These are phyloP conservation scores for Didymellaceae sp. DNA, from an alignment of 2,329 filamentous ascomycete genomes.

Conservation along the genomic window DNA sequence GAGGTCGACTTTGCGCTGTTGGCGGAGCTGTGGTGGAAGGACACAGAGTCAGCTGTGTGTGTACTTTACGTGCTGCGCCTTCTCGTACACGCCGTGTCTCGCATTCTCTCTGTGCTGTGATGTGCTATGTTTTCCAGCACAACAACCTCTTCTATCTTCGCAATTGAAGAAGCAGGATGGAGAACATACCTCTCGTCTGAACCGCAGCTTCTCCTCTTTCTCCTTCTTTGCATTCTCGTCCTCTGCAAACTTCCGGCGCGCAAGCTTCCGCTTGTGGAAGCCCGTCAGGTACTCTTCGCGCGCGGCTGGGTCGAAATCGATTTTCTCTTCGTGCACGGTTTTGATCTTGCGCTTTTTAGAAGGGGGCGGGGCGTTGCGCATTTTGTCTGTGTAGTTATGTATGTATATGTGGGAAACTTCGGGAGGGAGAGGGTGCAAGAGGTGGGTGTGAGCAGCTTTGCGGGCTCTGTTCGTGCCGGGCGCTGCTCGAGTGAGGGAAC, in stretches of 20 bases:
- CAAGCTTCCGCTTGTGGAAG: conserved; percentile 94
- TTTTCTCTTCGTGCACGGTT: conserved; percentile 74
- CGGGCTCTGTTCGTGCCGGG: too few relatives aligned
- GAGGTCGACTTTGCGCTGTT: conserved; percentile 81
- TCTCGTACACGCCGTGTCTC: too few relatives aligned
- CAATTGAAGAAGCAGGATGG: too few relatives aligned
- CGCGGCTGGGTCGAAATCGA: conserved; percentile 81
- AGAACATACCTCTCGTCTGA: conserved; percentile 79
- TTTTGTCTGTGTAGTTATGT: neutral
- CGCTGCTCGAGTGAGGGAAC: too few relatives aligned
- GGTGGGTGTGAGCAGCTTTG: too few relatives aligned
- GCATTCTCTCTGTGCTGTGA: too few relatives aligned
- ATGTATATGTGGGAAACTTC: neutral
- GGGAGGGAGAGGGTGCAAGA: neutral
- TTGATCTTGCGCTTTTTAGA: conserved; percentile 44
- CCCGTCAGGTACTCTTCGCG: conserved; percentile 90
- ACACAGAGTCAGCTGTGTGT: too few relatives aligned
- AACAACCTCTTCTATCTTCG: too few relatives aligned
- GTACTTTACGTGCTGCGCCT: too few relatives aligned
- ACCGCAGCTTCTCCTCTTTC: conserved; percentile 74
- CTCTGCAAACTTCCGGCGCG: conserved; percentile 83
- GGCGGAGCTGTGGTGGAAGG: conserved; percentile 79
- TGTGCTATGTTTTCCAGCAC: too few relatives aligned
- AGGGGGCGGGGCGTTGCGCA: conserved; percentile 30
- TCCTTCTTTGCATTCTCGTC: conserved; percentile 79